Evolutionary conservation across 306 rosid genomes (phyloP).

Genomic region (Vicia faba): DNA sequence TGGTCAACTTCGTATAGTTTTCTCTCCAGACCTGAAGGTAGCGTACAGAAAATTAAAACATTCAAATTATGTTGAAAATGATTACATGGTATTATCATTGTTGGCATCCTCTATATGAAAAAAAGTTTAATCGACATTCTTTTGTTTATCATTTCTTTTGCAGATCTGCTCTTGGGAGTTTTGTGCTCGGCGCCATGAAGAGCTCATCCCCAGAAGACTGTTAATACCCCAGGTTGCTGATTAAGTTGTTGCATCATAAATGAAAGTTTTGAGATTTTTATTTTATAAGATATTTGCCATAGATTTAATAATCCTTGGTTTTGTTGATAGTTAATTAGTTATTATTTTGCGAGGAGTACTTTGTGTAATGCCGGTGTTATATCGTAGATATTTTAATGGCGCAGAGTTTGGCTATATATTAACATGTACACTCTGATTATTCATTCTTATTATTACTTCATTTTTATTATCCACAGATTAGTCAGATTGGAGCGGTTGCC

Average conservation of each 20-base stretch:
- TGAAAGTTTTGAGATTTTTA: conserved; percentile 20
- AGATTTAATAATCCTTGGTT: conserved; percentile 15
- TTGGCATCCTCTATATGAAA: conserved; percentile 23
- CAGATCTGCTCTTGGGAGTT: conserved; percentile 99
- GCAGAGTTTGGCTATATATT: conserved; percentile 12
- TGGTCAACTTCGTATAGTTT: conserved; percentile 94
- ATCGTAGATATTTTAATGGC: not conserved
- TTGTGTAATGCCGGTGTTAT: conserved; percentile 21
- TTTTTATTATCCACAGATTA: conserved; percentile 60
- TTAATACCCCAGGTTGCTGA: conserved; percentile 87
- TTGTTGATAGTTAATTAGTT: conserved; percentile 18
- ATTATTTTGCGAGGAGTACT: conserved; percentile 12
- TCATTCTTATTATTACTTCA: conserved; percentile 15
- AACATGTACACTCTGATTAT: conserved; percentile 15
- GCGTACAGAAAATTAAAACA: conserved; percentile 15
- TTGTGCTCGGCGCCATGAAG: conserved; percentile 98
- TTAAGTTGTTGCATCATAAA: conserved; percentile 30
- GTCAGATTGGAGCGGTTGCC: conserved; percentile 95
- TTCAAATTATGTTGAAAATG: conserved; percentile 12
- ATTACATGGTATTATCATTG: not conserved
- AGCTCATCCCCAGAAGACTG: conserved; percentile 93
- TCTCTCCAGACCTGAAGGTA: conserved; percentile 92
- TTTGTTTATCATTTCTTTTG: conserved; percentile 27
- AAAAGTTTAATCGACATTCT: conserved; percentile 29
- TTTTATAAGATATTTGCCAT: conserved; percentile 12